These are phyloP conservation scores for Mucor mucedo DNA, from an alignment of 371 early-diverging fungal genomes.

Conservation along the genomic window DNA sequence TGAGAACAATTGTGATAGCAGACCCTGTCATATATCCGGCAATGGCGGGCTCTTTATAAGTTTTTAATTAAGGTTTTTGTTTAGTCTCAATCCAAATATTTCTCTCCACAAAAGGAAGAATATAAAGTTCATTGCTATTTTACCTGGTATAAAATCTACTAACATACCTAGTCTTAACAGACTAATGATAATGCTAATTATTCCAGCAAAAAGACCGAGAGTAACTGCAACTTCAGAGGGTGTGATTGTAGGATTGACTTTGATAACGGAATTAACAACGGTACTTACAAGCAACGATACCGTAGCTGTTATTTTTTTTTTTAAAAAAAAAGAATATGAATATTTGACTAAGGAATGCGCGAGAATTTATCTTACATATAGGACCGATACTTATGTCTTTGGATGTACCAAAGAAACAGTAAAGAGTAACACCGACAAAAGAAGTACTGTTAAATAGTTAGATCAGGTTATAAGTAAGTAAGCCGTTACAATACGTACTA, in stretches of 20 bases:
- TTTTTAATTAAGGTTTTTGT: neutral
- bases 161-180: constrained; percentile 78
- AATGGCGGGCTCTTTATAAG: constrained; percentile 55
- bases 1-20: constrained; percentile 73
- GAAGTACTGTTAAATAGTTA: constrained; percentile 30
- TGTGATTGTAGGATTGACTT: constrained; percentile 28
- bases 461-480: neutral
- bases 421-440: constrained; percentile 39
- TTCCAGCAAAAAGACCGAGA: constrained; percentile 61
- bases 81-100: constrained; percentile 5
- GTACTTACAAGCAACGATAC: constrained; percentile 80
- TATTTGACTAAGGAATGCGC: neutral
- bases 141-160: constrained; percentile 83
- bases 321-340: neutral
- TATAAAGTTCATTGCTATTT: neutral
- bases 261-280: constrained; percentile 49
- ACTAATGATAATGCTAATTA: constrained; percentile 68
- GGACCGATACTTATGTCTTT: constrained; percentile 89
- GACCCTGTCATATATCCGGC: constrained; percentile 79
- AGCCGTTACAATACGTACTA: constrained; percentile 58
- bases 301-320: constrained; percentile 66
- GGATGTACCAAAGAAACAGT: constrained; percentile 81
- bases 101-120: neutral
- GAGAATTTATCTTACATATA: constrained; percentile 42
- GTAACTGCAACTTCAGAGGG: constrained; percentile 55